Conservation (phyloP, 495 filamentous ascomycete genomes). For the Aeminium ludgeri region DNA sequence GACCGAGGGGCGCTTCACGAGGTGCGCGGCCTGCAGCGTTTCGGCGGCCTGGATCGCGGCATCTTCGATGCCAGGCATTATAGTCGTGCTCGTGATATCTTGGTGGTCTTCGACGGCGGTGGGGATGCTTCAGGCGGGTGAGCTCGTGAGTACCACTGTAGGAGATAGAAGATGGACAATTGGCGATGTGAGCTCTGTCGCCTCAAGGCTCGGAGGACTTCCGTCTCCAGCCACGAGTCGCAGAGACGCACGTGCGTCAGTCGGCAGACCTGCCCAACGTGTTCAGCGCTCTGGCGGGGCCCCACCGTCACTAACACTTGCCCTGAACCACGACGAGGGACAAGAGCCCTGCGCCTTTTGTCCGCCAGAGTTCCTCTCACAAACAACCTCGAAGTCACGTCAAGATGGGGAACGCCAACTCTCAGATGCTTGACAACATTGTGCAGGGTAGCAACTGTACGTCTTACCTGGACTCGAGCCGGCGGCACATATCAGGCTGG, state of each 20-base stretch:
- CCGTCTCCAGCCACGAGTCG: too few relatives aligned
- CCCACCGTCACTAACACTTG: too few relatives aligned
- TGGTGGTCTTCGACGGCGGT: neutral
- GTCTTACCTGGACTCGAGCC: slow-evolving; percentile 14
- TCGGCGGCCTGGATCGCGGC: slow-evolving; percentile 47
- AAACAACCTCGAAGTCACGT: slow-evolving; percentile 5
- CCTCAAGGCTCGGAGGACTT: too few relatives aligned
- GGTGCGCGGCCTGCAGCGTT: slow-evolving; percentile 61
- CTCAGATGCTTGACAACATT: slow-evolving; percentile 81
- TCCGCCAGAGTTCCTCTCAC: too few relatives aligned
- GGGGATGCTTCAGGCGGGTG: too few relatives aligned
- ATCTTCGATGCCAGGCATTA: slow-evolving; percentile 8
- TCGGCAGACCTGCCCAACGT: too few relatives aligned
- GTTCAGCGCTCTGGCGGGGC: too few relatives aligned
- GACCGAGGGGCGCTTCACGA: slow-evolving; percentile 50
- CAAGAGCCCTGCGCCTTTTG: too few relatives aligned
- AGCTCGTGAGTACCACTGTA: too few relatives aligned
- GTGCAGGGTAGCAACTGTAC: slow-evolving; percentile 91
- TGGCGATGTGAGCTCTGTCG: too few relatives aligned
- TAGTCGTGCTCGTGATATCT: neutral
- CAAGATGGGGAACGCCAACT: slow-evolving; percentile 64
- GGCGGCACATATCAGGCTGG: neutral
- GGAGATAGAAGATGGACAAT: too few relatives aligned
- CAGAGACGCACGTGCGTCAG: neutral
- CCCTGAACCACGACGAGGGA: too few relatives aligned